These are phyloP conservation scores for Trichosporon inkin DNA, from an alignment of 1,284 basidiomycete genomes.

Conservation along the genomic window DNA sequence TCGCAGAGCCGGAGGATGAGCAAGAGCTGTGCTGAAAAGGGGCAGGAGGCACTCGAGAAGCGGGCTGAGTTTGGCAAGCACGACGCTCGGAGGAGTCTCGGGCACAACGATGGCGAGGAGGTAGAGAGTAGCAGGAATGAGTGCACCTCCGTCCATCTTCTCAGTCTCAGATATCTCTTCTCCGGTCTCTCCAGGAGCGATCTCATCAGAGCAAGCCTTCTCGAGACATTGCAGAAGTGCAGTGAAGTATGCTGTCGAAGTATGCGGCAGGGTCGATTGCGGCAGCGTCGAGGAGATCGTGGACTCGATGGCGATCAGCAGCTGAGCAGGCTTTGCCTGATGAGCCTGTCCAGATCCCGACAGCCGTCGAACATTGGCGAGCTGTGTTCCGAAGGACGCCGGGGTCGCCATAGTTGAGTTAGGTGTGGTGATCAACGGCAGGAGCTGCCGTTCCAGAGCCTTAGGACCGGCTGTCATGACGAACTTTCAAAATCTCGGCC, in stretches of 20 bases:
- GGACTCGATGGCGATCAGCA: constrained; percentile 82
- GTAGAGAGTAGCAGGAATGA: constrained; percentile 82
- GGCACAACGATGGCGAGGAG: constrained; percentile 72
- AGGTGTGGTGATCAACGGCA: constrained; percentile 6
- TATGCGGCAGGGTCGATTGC: constrained; percentile 61
- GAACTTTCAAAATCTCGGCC: constrained; percentile 11
- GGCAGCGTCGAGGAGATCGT: constrained; percentile 58
- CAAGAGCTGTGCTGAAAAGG: constrained; percentile 56
- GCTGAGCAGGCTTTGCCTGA: constrained; percentile 84
- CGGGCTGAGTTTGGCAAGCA: constrained; percentile 44
- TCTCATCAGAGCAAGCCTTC: constrained; percentile 44
- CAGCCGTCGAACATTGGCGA: constrained; percentile 85
- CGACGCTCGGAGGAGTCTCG: constrained; percentile 59
- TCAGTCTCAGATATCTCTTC: constrained; percentile 46
- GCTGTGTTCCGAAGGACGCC: constrained; percentile 50
- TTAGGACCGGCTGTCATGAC: not conserved
- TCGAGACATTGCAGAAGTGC: constrained; percentile 59
- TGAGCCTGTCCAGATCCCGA: constrained; percentile 74
- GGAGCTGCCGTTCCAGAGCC: not conserved
- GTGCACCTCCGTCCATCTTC: constrained; percentile 62
- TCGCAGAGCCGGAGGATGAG: constrained; percentile 48
- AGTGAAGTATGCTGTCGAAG: constrained; percentile 83
- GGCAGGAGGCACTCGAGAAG: constrained; percentile 67
- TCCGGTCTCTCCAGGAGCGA: constrained; percentile 30
- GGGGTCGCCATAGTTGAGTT: constrained; percentile 18